Base-by-base conservation (phyloP, 2,329 filamentous ascomycete species). In the Whalleya microplaca region DNA sequence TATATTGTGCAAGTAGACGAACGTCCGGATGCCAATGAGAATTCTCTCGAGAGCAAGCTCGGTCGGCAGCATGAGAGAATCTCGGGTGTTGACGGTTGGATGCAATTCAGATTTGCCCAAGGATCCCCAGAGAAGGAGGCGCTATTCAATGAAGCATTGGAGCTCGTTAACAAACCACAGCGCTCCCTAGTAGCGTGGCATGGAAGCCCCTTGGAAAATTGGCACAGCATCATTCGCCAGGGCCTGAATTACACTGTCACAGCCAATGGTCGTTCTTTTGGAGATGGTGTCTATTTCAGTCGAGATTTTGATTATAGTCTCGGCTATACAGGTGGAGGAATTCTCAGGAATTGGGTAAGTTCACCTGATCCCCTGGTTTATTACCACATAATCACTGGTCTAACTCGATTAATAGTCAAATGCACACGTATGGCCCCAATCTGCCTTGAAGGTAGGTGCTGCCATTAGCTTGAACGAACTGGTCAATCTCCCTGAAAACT, bases 91-190 rank as follows among this genome's bases (percentile, higher is more conserved):
- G 67, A 78, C 0, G 78, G 74, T 2, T 94, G 87, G 81, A 78
- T 91, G 54, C 92, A 96, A 71, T 97, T 96, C 66, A 84, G 91
- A 23, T 92, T 97, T 64, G 88, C 89, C 0, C 94, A 96, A 77
- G 93, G 92, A 8, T 89, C 91, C 0, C 92, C 92, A 0, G 91
- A 96, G 67, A 96, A 93, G 67, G 93, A 97, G 69, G 79, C 87
- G 32, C 80, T 84, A 1, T 96, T 97, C 68, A 76, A 86, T 6
- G 73, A 84, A 20, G 84, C 87, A 14, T 78, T 95, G 2, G 76
- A 78, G 40, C 68, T 74, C 4, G 78, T 80, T 3, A 58, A 69
- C 1, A 60, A 53, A n/a, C 56, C 41, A 64, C 78, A 45, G 62
- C 73, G 56, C 0, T 94, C 91, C 0, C 72, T 96, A 1, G 92